Percentiles rank a stretch among this genome's conserved stretches.
Conservation (phyloP, 208 protist genomes). For the Leptomonas seymouri region DNA sequence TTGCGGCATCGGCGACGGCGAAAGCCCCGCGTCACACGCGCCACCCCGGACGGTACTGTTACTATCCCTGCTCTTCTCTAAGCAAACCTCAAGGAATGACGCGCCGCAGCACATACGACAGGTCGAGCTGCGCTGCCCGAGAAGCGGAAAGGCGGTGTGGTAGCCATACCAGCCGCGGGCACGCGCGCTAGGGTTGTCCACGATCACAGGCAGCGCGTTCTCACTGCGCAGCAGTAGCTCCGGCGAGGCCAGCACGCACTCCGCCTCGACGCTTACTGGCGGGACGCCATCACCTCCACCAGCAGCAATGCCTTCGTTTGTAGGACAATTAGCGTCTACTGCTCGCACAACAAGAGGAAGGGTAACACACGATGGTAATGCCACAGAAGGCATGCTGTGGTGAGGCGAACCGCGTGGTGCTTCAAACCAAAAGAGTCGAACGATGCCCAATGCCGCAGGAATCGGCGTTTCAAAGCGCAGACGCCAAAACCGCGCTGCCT, state of each 20-base stretch:
- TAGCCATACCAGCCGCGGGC: conserved; percentile 35
- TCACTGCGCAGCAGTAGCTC: conserved; percentile 14
- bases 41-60: conserved; percentile 10
- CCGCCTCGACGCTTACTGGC: conserved; percentile 9
- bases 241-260: conserved; percentile 11
- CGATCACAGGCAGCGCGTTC: conserved; percentile 9
- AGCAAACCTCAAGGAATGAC: conserved; percentile 54
- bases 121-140: conserved; percentile 8
- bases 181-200: conserved; percentile 8
- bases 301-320: neutral
- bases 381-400: conserved; percentile 12
- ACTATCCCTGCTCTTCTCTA: neutral
- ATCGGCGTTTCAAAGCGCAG: conserved; percentile 49
- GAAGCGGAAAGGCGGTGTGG: conserved; percentile 55
- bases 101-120: conserved; percentile 65
- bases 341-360: conserved; percentile 16
- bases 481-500: conserved; percentile 62
- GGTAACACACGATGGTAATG: conserved; percentile 5
- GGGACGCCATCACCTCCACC: neutral
- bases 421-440: conserved; percentile 62
- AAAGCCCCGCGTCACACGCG: conserved; percentile 17
- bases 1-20: conserved; percentile 13
- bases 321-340: neutral
- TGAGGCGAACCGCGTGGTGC: conserved; percentile 5
- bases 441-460: conserved; percentile 52